A percentile compares a stretch with the other conserved stretches of the same genome.
phyloP scores from a whole-genome alignment of 306 rosid species.

The Cajanus cajan region DNA sequence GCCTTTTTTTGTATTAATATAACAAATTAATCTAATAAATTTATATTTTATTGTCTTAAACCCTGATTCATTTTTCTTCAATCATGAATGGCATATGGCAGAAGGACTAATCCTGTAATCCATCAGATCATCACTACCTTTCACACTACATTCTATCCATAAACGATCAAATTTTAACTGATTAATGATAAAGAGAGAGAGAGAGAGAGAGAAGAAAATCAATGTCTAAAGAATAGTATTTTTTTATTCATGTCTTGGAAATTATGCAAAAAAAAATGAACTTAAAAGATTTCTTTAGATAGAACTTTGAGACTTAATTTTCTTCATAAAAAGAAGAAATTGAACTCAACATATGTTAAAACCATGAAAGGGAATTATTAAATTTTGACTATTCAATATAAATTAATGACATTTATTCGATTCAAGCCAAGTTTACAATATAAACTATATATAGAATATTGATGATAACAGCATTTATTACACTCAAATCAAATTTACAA shows the following conservation, averaged over 20 bases:
- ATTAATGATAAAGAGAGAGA: too few relatives aligned
- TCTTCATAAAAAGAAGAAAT: neutral
- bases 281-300: neutral
- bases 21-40: neutral
- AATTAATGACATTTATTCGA: neutral
- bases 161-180: too few relatives aligned
- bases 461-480: constrained; percentile 2
- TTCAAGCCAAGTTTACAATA: constrained; percentile 8
- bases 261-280: neutral
- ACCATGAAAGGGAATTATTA: neutral
- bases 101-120: neutral
- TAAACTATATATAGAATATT: neutral
- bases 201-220: too few relatives aligned
- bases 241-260: neutral
- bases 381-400: neutral
- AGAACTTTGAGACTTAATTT: neutral
- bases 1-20: neutral
- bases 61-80: neutral
- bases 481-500: neutral
- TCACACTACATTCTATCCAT: too few relatives aligned
- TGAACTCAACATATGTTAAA: neutral
- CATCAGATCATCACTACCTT: neutral
- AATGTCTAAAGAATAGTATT: neutral
- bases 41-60: neutral
- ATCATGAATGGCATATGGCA: neutral